phyloP scores from a whole-genome alignment of 78 protist genomes.

The Tieghemostelium lacteum region DNA sequence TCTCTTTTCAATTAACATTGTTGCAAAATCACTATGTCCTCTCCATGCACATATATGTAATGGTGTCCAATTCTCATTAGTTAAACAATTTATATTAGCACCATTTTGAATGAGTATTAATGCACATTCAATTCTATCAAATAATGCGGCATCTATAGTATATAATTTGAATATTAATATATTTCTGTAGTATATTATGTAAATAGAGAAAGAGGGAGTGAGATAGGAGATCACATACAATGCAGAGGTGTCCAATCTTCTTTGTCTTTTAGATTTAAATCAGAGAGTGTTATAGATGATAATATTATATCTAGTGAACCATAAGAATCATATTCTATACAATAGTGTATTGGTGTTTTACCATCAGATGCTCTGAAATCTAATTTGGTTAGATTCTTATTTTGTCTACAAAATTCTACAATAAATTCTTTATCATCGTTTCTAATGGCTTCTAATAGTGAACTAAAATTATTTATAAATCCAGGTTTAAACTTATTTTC shows the following conservation, averaged over 20 bases:
- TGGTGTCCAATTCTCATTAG: conserved; percentile 73
- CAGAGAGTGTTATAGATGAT: background rate
- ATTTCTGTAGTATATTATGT: too few relatives aligned
- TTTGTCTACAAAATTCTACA: conserved; percentile 53
- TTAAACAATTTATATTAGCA: conserved; percentile 46
- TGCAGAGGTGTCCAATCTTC: conserved; percentile 81
- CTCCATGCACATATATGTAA: conserved; percentile 71
- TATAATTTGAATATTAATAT: too few relatives aligned
- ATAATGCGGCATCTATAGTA: conserved; percentile 55
- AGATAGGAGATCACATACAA: background rate
- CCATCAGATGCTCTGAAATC: conserved; percentile 72
- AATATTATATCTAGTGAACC: conserved; percentile 34
- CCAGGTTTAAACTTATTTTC: too few relatives aligned
- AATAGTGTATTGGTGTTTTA: conserved; percentile 63
- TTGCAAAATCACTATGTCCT: conserved; percentile 58
- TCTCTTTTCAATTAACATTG: conserved; percentile 62
- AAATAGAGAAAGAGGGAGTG: too few relatives aligned
- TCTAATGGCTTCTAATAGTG: conserved; percentile 50
- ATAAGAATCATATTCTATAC: conserved; percentile 69
- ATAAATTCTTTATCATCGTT: conserved; percentile 62
- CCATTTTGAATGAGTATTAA: conserved; percentile 35
- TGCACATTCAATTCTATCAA: conserved; percentile 76
- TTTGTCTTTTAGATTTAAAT: conserved; percentile 38
- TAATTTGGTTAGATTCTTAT: conserved; percentile 17
- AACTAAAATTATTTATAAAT: conserved; percentile 40